A percentile compares a stretch with the other conserved stretches of the same genome.
Evolutionary conservation across 768 basidiomycete species (phyloP).

Genomic region (Suillus americanus): DNA sequence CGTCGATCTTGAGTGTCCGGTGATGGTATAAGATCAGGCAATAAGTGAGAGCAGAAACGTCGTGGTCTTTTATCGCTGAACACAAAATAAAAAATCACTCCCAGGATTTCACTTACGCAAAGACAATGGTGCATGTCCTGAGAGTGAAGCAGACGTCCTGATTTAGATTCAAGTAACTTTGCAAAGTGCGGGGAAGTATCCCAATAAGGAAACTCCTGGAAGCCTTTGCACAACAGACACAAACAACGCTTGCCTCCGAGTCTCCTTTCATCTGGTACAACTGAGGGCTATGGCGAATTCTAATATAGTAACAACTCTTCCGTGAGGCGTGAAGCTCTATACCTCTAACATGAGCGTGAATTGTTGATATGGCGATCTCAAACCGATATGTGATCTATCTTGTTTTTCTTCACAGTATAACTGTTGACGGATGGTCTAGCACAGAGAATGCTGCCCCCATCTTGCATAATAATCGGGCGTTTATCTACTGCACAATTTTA

Average conservation of each 20-base stretch:
- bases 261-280: no score
- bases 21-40: not conserved
- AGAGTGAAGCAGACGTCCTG: not conserved
- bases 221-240: not conserved
- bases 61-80: not conserved
- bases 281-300: not conserved
- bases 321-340: not conserved
- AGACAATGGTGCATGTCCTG: not conserved
- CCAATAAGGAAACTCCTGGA: not conserved
- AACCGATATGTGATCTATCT: no score
- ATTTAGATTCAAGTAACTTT: no score
- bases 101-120: not conserved
- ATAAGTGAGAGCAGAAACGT: not conserved
- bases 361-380: no score
- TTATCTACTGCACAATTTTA: no score
- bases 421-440: no score
- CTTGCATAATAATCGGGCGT: no score
- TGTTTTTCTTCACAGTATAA: no score
- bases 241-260: not conserved
- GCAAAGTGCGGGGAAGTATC: no score
- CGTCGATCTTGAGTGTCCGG: not conserved
- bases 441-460: no score
- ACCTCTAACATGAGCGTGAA: no score
- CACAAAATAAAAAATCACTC: not conserved
- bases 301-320: not conserved